A percentile compares a stretch with the other conserved stretches of the same genome.
Evolutionary conservation across 2,329 filamentous ascomycete genomes (phyloP).

Genomic region (Coniochaeta sp.): DNA sequence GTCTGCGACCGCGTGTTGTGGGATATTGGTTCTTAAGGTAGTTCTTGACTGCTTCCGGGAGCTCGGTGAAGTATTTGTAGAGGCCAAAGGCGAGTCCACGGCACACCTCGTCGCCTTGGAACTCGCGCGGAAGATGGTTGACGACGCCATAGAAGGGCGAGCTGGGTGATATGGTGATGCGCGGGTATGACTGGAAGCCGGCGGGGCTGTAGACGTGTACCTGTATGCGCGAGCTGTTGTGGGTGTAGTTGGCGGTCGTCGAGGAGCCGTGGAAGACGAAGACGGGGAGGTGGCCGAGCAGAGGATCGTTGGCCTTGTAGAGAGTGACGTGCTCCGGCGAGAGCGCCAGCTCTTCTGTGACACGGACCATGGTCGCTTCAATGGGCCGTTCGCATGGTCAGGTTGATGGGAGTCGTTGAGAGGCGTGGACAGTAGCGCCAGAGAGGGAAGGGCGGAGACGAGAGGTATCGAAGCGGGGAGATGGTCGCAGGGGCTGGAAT

Average conservation of each 20-base stretch:
- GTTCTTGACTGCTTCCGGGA: slow-evolving; percentile 69
- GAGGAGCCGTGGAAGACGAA: slow-evolving; percentile 90
- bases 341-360: slow-evolving; percentile 71
- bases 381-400: slow-evolving; percentile 31
- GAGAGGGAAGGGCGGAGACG: no score
- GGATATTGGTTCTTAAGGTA: slow-evolving; percentile 56
- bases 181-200: slow-evolving; percentile 82
- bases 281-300: slow-evolving; percentile 73
- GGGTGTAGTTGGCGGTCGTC: slow-evolving; percentile 77
- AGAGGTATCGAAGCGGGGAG: neutral
- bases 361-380: slow-evolving; percentile 67
- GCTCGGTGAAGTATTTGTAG: slow-evolving; percentile 88
- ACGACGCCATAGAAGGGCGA: slow-evolving; percentile 89
- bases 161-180: slow-evolving; percentile 87
- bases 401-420: neutral
- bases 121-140: slow-evolving; percentile 81
- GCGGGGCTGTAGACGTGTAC: slow-evolving; percentile 86
- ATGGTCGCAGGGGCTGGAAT: no score
- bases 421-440: neutral
- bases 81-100: slow-evolving; percentile 87
- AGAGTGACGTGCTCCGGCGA: slow-evolving; percentile 76
- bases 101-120: slow-evolving; percentile 91
- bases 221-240: slow-evolving; percentile 89
- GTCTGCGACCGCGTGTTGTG: slow-evolving; percentile 45
- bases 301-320: slow-evolving; percentile 81